Base-by-base conservation (phyloP, 2,329 filamentous ascomycete species). In the Cercospora berteroae region DNA sequence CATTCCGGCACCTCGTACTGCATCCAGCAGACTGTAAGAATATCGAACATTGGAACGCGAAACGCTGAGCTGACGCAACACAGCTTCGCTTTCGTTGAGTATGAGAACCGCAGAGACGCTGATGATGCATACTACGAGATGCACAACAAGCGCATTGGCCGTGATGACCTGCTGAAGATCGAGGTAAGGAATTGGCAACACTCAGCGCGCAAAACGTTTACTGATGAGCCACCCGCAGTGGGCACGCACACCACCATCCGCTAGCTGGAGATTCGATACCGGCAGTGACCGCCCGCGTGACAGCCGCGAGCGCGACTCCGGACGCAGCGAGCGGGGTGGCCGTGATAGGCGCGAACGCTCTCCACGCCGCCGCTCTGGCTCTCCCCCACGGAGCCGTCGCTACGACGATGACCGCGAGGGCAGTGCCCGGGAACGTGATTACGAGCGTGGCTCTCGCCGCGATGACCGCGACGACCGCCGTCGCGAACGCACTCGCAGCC, bases 81-180 rank as follows among this genome's bases (percentile, higher is more conserved):
- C 71, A 89, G 95, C 74, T 99, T 99, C 80, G 95, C 95, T 42
- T 99, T 99, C 80, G 95, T 99, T 72, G 95, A 99, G 83, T 99
- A 99, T 81, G 95, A 99, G 84, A 96, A 94, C 81, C 92, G 94
- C 76, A 94, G 95, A 75, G 95, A 99, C 85, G 94, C 95, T 71
- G 95, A 99, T 81, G 95, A 99, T 83, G 95, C 95, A 58, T 99
- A 99, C 80, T 93, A 99, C 81, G 95, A 99, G 84, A 99, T 99
- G 95, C 95, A 99, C 80, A 98, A 98, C 85, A 97, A 97, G 88
- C 93, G 94, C 73, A 93, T 99, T 75, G 94, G 93, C 58, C 90
- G 94, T 70, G 95, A 99, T 78, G 95, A 99, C 77, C 84, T 97
- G 68, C 80, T 99, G 83, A 99, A 99, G 85, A 98, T 99, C 73